Percentiles rank a stretch among this genome's conserved stretches.
Evolutionary conservation across 2,329 filamentous ascomycete species (phyloP).

Genomic region (Colletotrichum spinosum): DNA sequence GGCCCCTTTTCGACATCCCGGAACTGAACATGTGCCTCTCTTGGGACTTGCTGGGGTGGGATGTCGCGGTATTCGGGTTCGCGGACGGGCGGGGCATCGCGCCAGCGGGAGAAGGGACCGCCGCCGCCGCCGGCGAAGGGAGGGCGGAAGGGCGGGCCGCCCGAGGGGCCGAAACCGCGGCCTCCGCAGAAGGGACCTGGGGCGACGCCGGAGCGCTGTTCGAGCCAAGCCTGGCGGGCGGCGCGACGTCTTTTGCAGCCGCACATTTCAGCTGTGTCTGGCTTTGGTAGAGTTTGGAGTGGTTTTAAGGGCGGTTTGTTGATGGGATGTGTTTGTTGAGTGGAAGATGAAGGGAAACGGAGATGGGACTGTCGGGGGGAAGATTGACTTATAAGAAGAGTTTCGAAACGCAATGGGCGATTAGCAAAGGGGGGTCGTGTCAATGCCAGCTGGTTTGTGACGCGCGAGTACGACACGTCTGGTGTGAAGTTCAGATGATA

Average conservation of each 20-base stretch:
- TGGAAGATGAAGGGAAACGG: too few species aligned
- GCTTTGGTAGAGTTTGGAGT: too few species aligned
- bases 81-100: conserved; percentile 2
- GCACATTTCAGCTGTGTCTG: conserved; percentile 2
- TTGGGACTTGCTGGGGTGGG: background rate
- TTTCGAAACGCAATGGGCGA: too few species aligned
- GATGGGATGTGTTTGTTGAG: too few species aligned
- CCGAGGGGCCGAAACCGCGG: conserved; percentile 5
- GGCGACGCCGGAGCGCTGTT: conserved; percentile 15
- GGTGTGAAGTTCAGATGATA: too few species aligned
- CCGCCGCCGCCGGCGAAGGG: conserved; percentile 5
- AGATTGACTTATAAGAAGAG: too few species aligned
- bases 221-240: conserved; percentile 31
- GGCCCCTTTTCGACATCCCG: conserved; percentile 14
- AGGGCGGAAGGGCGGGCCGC: conserved; percentile 8
- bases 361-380: too few species aligned
- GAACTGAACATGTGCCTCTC: background rate
- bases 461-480: too few species aligned
- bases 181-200: conserved; percentile 6
- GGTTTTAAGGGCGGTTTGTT: too few species aligned
- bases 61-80: background rate
- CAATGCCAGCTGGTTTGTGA: too few species aligned
- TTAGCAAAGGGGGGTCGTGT: too few species aligned
- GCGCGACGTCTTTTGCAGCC: conserved; percentile 30
- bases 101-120: conserved; percentile 18